Percentiles rank a stretch among this genome's conserved stretches.
These are phyloP conservation scores for Trichoderma virens DNA, from an alignment of 495 filamentous ascomycete species.

Conservation along the genomic window DNA sequence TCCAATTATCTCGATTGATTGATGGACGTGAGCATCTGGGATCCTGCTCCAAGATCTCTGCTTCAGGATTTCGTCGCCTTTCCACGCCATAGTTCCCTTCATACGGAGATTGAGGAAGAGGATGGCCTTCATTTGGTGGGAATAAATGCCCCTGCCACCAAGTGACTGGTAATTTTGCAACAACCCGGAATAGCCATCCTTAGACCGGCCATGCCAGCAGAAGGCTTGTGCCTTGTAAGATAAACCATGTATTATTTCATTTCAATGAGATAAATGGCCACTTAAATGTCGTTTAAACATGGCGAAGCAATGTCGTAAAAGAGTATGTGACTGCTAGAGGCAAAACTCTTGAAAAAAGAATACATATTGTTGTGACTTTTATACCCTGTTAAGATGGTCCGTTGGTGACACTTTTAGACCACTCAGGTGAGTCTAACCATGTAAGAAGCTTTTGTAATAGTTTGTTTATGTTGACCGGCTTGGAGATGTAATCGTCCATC, in stretches of 20 bases:
- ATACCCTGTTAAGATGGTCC: neutral
- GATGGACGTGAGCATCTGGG: too few relatives aligned
- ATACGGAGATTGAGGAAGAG: neutral
- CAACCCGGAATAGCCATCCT: neutral
- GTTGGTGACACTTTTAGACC: neutral
- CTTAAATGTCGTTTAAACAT: neutral
- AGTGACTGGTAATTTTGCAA: neutral
- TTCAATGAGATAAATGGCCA: neutral
- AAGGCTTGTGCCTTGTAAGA: neutral
- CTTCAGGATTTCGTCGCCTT: too few relatives aligned
- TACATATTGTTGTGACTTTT: neutral
- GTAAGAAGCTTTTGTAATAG: slow-evolving; percentile 34
- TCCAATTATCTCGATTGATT: too few relatives aligned
- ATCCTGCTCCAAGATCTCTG: too few relatives aligned
- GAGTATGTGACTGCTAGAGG: too few relatives aligned
- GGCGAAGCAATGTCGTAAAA: neutral
- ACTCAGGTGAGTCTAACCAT: slow-evolving; percentile 27
- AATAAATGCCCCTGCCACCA: neutral
- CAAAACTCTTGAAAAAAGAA: too few relatives aligned
- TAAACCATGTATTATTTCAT: neutral
- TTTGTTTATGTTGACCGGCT: slow-evolving; percentile 45
- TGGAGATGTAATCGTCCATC: slow-evolving; percentile 57
- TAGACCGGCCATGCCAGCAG: neutral
- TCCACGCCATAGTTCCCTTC: too few relatives aligned
- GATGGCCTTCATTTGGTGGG: neutral